Base-by-base conservation (phyloP, 2,329 filamentous ascomycete genomes). In the Aspergillus sp. region DNA sequence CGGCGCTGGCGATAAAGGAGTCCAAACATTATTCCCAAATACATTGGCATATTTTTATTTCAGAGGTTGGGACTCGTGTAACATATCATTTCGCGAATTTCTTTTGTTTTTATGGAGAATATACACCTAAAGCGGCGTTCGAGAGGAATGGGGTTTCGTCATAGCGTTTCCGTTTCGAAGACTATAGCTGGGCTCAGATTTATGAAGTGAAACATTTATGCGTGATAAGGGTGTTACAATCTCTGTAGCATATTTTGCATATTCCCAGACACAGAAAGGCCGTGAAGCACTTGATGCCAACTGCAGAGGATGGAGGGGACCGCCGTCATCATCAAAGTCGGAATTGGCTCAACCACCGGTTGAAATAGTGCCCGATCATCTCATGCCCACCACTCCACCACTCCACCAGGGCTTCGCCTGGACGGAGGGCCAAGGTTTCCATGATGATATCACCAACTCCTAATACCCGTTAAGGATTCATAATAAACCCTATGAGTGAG, bases 1-100 rank as follows among this genome's bases (percentile, higher is more conserved):
- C 25, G 51, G 31, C 56, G 51, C 25, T 55, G 51, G 51, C 51
- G 46, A 41, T 58, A 19, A 37, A 8, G n/a, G 15, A 19, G 8
- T 4, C 40, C 14, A 41, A 14, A 6, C 15, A 14, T 46, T 25
- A 7, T 1, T 45, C 35, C 15, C 37, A 4, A 25, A n/a, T 15
- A 31, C 23, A 31, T 47, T 57, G 23, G 33, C 23, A 23, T 37
- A 4, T 39, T 52, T 6, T 14, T 8, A 15, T 21, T 48, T 21
- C 12, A n/a, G 7, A 15, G 6, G n/a, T 31, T 46, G 25, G 40
- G n/a, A 17, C 9, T 43, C 11, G 15, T 17, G 14, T 21, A 43
- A 17, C 7, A n/a, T 48, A 5, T 37, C 31, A 39, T 52, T 41
- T 27, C 4, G 6, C 37, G 23, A 31, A 9, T 54, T 54, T 56